Evolutionary conservation across 345 rosid genomes (phyloP).

Genomic region (Nephelium lappaceum): DNA sequence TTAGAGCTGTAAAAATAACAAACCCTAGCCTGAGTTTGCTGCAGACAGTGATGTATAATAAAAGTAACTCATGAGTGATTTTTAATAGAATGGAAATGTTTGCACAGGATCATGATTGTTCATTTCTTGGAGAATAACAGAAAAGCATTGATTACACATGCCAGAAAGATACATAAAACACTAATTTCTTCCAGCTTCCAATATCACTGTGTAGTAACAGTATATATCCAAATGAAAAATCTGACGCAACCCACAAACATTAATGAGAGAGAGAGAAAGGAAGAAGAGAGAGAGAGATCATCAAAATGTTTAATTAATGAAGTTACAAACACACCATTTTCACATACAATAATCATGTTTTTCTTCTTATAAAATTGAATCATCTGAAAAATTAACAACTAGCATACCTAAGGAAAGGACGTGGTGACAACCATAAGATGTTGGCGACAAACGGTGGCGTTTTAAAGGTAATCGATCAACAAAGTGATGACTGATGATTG

Average conservation of each 20-base stretch:
- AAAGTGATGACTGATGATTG: background rate
- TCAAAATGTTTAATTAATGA: background rate
- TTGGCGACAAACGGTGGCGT: background rate
- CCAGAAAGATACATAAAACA: background rate
- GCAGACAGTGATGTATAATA: background rate
- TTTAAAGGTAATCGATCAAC: background rate
- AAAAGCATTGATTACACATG: slow-evolving; percentile 9
- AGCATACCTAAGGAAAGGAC: background rate
- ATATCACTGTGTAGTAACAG: slow-evolving; percentile 6
- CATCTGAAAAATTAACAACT: background rate
- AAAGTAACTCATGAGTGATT: background rate
- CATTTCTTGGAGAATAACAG: slow-evolving; percentile 16
- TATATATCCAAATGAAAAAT: slow-evolving; percentile 3
- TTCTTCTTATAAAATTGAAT: background rate
- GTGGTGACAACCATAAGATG: background rate
- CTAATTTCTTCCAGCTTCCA: background rate
- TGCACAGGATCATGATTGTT: slow-evolving; percentile 2
- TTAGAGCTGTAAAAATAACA: background rate
- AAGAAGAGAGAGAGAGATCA: background rate
- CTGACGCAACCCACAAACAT: background rate
- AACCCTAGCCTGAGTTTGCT: slow-evolving; percentile 18
- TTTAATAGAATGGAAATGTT: slow-evolving; percentile 12
- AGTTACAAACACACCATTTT: background rate
- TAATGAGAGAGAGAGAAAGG: background rate
- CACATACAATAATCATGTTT: background rate